Conservation (phyloP, 345 rosid genomes). For the Rhodomyrtus tomentosa region DNA sequence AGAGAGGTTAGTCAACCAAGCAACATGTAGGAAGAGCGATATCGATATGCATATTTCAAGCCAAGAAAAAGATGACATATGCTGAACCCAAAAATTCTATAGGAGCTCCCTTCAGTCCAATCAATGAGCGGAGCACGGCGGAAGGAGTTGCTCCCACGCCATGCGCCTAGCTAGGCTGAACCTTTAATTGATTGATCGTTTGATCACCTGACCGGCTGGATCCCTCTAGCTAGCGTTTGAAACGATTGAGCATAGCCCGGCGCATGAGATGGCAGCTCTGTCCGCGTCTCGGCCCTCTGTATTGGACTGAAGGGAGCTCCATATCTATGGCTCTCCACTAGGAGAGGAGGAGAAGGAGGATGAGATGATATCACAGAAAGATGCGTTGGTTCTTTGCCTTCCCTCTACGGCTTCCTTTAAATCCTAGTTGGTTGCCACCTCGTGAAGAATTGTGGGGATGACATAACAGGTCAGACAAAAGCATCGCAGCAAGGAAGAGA, state of each 20-base stretch:
- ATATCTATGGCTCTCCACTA: not conserved
- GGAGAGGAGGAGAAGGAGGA: not conserved
- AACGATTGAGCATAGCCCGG: not conserved
- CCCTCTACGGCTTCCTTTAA: not conserved
- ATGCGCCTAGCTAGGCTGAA: constrained; percentile 35
- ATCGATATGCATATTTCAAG: not conserved
- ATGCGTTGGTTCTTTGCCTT: not conserved
- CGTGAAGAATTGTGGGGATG: not conserved
- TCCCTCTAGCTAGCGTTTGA: not conserved
- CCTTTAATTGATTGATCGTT: not conserved
- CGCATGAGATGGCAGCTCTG: constrained; percentile 65
- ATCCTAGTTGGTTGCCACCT: not conserved
- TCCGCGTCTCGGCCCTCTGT: constrained; percentile 24
- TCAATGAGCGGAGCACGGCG: constrained; percentile 26
- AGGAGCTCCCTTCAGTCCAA: constrained; percentile 81
- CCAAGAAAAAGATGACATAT: not conserved
- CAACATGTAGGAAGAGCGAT: not conserved
- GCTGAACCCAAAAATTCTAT: not conserved
- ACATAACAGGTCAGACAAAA: not conserved
- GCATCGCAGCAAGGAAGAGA: not conserved
- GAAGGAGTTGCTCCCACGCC: constrained; percentile 57
- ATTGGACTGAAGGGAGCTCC: constrained; percentile 54
- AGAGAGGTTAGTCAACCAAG: not conserved
- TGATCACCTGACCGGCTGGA: not conserved
- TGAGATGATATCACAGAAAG: not conserved